Base-by-base conservation (phyloP, 306 rosid species). In the Citrullus mucosospermus region DNA sequence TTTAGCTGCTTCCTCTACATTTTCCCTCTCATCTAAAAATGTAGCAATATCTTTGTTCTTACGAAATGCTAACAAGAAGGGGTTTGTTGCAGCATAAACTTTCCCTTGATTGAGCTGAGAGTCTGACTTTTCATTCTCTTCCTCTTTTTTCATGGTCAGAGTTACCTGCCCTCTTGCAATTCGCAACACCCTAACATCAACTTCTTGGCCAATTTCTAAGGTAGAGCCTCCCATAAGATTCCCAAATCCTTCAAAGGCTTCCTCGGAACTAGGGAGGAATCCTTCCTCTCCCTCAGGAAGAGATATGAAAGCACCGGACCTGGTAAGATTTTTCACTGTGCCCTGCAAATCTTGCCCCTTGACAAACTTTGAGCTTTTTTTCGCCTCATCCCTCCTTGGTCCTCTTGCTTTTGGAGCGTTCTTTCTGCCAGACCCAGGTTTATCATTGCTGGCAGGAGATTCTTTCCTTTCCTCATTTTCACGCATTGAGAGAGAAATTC, bases 251-350 rank as follows among this genome's bases (percentile, higher is more conserved):
- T 86, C 92, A 51, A 79, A 86, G 66, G 82, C 25, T 81, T 93
- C 99, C 89, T 96, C 99, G 1, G 94, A 85, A 48, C 79, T 28
- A 11, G 97, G 99, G 58, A 96, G 88, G 83, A 96, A 96, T 57
- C 97, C 99, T 86, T 96, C 99, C 86, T 96, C 98, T n/a, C 94
- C 99, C 34, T 93, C 97, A 17, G 98, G 96, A 85, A 96, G 99
- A 66, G 98, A 84, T 67, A 93, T 86, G 79, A 91, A 96, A 83
- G 98, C 85, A 83, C 99, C 99, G 8, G 91, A 87, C 88, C 97
- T 82, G 38, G 78, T 80, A 81, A 82, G 55, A 82, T 96, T 96
- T 89, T 96, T 96, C 84, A 96, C 99, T 0, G 91, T 88, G 50
- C 98, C 99, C 62, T 85, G 84, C 76, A 96, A 81, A 51, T 91